phyloP scores from a whole-genome alignment of 352 stramenopile genomes.

The Phytopythium ostracodes region DNA sequence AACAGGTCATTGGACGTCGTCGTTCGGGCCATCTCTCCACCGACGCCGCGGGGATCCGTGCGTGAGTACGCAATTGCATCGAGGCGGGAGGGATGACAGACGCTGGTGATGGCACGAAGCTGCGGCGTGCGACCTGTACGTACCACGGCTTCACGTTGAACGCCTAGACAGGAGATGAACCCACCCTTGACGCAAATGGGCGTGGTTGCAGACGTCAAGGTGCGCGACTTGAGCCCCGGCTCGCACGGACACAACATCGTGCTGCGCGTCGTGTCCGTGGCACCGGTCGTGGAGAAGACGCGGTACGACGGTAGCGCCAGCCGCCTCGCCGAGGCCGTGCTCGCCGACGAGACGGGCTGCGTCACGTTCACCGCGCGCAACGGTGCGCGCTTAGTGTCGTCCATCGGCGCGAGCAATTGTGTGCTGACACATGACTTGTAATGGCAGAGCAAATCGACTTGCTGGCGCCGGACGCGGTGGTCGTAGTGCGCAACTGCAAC shows the following conservation, averaged over 20 bases:
- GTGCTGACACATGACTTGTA: background rate
- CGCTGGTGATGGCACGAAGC: constrained; percentile 21
- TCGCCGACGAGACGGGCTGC: constrained; percentile 81
- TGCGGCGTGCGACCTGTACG: constrained; percentile 48
- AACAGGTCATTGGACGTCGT: background rate
- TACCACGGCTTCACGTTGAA: background rate
- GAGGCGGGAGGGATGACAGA: constrained; percentile 13
- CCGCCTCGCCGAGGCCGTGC: constrained; percentile 68
- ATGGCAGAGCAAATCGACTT: constrained; percentile 73
- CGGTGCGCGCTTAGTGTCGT: constrained; percentile 29
- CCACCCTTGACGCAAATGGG: background rate
- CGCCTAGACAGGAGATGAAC: background rate
- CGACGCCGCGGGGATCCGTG: background rate
- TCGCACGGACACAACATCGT: constrained; percentile 83
- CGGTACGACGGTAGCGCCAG: constrained; percentile 60
- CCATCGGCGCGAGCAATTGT: background rate
- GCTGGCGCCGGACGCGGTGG: constrained; percentile 40
- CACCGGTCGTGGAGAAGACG: constrained; percentile 55
- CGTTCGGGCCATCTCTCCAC: background rate
- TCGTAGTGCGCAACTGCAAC: constrained; percentile 82
- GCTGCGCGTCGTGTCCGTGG: constrained; percentile 64
- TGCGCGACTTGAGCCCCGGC: constrained; percentile 64
- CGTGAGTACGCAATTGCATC: background rate
- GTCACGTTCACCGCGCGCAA: constrained; percentile 81
- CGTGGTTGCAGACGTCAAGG: constrained; percentile 60